Base-by-base conservation (phyloP, 2,329 filamentous ascomycete species). In the Ampelomyces quisqualis region DNA sequence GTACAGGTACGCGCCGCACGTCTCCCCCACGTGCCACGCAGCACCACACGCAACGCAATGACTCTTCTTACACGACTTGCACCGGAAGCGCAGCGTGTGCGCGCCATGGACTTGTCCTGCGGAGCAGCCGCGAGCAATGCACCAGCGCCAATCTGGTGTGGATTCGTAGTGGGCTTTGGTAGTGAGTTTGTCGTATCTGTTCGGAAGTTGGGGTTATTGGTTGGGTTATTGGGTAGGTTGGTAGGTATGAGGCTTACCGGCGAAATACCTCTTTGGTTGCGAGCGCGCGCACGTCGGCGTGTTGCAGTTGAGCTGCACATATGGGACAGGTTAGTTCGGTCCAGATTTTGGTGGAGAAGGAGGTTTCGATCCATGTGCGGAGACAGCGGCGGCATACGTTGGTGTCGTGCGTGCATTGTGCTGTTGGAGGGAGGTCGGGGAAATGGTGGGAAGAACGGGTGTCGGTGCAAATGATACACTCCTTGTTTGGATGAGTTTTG, bases 111-210 rank as follows among this genome's bases (percentile, higher is more conserved):
- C 66, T 47, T 81, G 78, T 0, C 79, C 78, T 1, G 69, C 73
- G 7, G 65, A 70, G 51, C 80, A 83, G 2, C 64, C 67, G 0
- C 75, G 63, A 6, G 45, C 41, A 1, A 78, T 70, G 49, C 79
- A 83, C 74, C 76, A 80, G 10, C 72, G 58, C 49, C 80, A 82
- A 21, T 72, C 72, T 0, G 69, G 63, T 1, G 73, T 61, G 14
- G 64, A 55, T 13, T 70, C 68, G 38, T 80, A 62, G 8, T 70
- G 70, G 8, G 70, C 68, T 13, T 73, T 68, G 3, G 73, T 62
- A 5, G 70, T 60, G 22, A 78, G 60, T 1, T 55, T 62, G 35
- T 77, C 72, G 45, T 78, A 65, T 7, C 51, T 58, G 14, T n/a
- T n/a, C n/a, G n/a, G n/a, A n/a, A n/a, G n/a, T n/a, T n/a, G n/a